Conservation (phyloP, 2,329 filamentous ascomycete genomes). For the Didymella glomerata region DNA sequence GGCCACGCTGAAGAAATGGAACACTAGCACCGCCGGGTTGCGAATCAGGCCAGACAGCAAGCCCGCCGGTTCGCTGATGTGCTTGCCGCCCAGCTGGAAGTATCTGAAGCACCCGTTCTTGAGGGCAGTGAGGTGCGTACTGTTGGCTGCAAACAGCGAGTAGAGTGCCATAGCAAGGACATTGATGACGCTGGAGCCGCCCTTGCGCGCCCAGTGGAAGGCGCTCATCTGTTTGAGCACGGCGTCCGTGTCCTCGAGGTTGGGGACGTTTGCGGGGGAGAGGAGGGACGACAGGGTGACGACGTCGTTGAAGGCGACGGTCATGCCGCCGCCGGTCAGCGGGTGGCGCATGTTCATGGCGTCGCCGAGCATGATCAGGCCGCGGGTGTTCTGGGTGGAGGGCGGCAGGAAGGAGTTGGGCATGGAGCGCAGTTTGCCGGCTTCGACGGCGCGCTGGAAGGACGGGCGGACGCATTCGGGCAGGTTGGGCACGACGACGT, state of each 20-base stretch:
- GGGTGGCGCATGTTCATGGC: conserved; percentile 99
- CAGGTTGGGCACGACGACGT: conserved; percentile 79
- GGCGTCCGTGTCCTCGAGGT: conserved; percentile 70
- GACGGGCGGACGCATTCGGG: conserved; percentile 75
- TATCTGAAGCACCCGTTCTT: conserved; percentile 93
- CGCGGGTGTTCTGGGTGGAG: conserved; percentile 73
- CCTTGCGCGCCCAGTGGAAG: conserved; percentile 90
- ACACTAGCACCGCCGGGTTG: conserved; percentile 78
- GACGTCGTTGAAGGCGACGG: conserved; percentile 93
- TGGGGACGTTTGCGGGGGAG: conserved; percentile 71
- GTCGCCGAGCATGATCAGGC: conserved; percentile 85
- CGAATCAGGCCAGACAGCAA: conserved; percentile 83
- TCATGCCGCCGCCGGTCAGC: conserved; percentile 97
- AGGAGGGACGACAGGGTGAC: conserved; percentile 79
- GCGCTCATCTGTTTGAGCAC: conserved; percentile 73
- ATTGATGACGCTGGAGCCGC: conserved; percentile 87
- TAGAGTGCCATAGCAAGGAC: conserved; percentile 97
- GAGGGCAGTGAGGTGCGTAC: conserved; percentile 69
- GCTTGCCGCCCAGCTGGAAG: conserved; percentile 77
- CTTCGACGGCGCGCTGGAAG: conserved; percentile 77
- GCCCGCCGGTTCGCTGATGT: conserved; percentile 79
- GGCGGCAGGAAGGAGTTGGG: conserved; percentile 94
- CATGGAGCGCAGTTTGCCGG: conserved; percentile 86
- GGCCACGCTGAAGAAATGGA: conserved; percentile 95
- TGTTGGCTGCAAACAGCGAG: conserved; percentile 84